Conservation (phyloP, 495 filamentous ascomycete genomes). For the Lichina pygmaea region DNA sequence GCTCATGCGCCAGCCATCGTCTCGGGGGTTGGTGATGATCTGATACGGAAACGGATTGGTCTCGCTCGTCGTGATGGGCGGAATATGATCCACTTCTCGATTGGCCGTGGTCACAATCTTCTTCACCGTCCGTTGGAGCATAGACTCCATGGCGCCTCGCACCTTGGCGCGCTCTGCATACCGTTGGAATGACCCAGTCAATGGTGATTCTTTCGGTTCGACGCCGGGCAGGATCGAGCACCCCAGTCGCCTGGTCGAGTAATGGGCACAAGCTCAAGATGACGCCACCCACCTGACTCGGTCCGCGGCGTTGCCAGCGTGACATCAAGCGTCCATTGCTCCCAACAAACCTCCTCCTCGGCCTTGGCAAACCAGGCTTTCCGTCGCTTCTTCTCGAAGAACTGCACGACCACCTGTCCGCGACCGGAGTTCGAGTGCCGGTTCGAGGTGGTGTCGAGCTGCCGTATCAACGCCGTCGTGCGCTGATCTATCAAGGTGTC, state of each 20-base stretch:
- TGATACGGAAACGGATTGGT: slow-evolving; percentile 87
- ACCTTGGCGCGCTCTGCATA: slow-evolving; percentile 55
- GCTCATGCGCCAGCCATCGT: slow-evolving; percentile 60
- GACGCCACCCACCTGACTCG: slow-evolving; percentile 40
- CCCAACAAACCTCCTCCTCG: slow-evolving; percentile 82
- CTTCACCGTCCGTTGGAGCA: slow-evolving; percentile 58
- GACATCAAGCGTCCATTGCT: slow-evolving; percentile 79
- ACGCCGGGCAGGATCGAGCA: neutral
- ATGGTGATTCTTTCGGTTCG: neutral
- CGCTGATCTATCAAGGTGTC: slow-evolving; percentile 82
- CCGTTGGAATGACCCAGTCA: neutral
- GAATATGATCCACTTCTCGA: slow-evolving; percentile 81
- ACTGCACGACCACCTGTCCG: slow-evolving; percentile 65
- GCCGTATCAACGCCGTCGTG: slow-evolving; percentile 44
- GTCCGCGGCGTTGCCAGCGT: slow-evolving; percentile 71
- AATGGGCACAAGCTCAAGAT: neutral
- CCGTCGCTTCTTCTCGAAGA: slow-evolving; percentile 74
- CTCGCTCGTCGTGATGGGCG: slow-evolving; percentile 82
- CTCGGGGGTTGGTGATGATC: slow-evolving; percentile 48
- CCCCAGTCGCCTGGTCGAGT: neutral
- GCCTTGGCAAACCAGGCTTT: slow-evolving; percentile 62
- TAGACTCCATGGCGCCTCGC: slow-evolving; percentile 63
- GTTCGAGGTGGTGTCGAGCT: slow-evolving; percentile 20
- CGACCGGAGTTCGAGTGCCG: slow-evolving; percentile 29
- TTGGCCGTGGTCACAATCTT: slow-evolving; percentile 74